Evolutionary conservation across 1,284 basidiomycete genomes (phyloP).

Genomic region (Mycena sp.): DNA sequence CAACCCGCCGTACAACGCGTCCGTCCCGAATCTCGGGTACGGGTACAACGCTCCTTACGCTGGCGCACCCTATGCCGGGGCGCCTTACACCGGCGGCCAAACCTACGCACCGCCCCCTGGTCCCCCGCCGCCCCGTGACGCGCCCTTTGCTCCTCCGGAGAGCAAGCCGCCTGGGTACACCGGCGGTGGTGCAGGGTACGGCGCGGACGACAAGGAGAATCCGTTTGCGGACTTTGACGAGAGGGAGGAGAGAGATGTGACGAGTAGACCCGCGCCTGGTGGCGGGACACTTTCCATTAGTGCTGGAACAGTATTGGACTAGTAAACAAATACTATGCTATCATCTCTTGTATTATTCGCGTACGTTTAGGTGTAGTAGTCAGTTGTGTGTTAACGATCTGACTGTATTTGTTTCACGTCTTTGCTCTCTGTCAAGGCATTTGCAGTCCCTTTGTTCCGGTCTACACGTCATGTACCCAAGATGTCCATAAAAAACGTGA

Average conservation of each 20-base stretch:
- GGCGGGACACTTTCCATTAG: slow-evolving; percentile 15
- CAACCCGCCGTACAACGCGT: slow-evolving; percentile 49
- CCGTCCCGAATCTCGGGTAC: slow-evolving; percentile 36
- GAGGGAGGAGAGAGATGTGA: slow-evolving; percentile 38
- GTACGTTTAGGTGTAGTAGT: slow-evolving; percentile 12
- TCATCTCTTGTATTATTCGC: slow-evolving; percentile 8
- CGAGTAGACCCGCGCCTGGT: slow-evolving; percentile 33
- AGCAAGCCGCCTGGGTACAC: slow-evolving; percentile 52
- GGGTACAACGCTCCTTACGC: slow-evolving; percentile 28
- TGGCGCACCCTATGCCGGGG: slow-evolving; percentile 6
- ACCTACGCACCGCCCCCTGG: slow-evolving; percentile 55
- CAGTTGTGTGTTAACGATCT: background rate
- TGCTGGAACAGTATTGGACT: background rate
- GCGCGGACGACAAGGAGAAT: slow-evolving; percentile 47
- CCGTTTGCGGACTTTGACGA: slow-evolving; percentile 58
- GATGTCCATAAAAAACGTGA: too few relatives aligned
- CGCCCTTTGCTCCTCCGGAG: slow-evolving; percentile 21
- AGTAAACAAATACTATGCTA: slow-evolving; percentile 1
- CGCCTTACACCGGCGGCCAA: slow-evolving; percentile 22
- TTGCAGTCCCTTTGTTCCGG: too few relatives aligned
- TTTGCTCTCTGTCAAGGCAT: too few relatives aligned
- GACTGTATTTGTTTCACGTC: background rate
- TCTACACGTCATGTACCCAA: too few relatives aligned
- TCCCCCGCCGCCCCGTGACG: slow-evolving; percentile 48
- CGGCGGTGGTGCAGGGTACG: slow-evolving; percentile 41